Conservation (phyloP, 2,329 filamentous ascomycete species). For the Penicillium sp. region DNA sequence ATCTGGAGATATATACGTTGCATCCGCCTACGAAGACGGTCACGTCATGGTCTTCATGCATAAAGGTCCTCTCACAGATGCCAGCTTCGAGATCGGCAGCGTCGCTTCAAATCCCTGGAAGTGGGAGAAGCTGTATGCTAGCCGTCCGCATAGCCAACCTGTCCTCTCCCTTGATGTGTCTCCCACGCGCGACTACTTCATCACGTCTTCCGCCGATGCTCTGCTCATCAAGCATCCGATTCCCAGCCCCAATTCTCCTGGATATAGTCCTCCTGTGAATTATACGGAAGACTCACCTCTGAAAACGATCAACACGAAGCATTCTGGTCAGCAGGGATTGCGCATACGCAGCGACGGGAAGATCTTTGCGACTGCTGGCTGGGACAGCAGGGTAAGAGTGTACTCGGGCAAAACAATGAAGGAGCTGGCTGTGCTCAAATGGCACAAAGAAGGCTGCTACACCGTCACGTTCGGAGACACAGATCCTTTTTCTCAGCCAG, state of each 20-base stretch:
- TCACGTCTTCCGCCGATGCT: slow-evolving; percentile 81
- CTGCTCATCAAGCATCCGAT: slow-evolving; percentile 74
- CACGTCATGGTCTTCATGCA: slow-evolving; percentile 65
- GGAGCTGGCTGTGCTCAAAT: slow-evolving; percentile 88
- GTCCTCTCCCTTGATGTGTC: slow-evolving; percentile 69
- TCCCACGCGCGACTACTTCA: slow-evolving; percentile 56
- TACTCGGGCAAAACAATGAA: slow-evolving; percentile 79
- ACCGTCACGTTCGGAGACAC: slow-evolving; percentile 67
- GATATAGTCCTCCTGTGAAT: slow-evolving; percentile 8
- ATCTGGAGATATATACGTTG: slow-evolving; percentile 56
- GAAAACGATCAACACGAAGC: slow-evolving; percentile 72
- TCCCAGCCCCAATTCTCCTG: slow-evolving; percentile 29
- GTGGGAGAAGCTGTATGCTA: slow-evolving; percentile 61
- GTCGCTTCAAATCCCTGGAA: slow-evolving; percentile 31
- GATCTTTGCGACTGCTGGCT: slow-evolving; percentile 86
- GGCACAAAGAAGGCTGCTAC: slow-evolving; percentile 88
- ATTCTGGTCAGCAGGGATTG: slow-evolving; percentile 84
- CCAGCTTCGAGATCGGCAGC: slow-evolving; percentile 21
- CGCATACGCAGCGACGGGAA: slow-evolving; percentile 73
- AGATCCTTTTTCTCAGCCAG: not conserved
- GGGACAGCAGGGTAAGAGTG: slow-evolving; percentile 79
- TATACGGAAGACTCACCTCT: slow-evolving; percentile 46
- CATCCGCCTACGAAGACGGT: slow-evolving; percentile 84
- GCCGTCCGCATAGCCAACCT: slow-evolving; percentile 72
- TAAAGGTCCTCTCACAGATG: slow-evolving; percentile 38